Base-by-base conservation (phyloP, 2,329 filamentous ascomycete genomes). In the Diaporthe sp. region DNA sequence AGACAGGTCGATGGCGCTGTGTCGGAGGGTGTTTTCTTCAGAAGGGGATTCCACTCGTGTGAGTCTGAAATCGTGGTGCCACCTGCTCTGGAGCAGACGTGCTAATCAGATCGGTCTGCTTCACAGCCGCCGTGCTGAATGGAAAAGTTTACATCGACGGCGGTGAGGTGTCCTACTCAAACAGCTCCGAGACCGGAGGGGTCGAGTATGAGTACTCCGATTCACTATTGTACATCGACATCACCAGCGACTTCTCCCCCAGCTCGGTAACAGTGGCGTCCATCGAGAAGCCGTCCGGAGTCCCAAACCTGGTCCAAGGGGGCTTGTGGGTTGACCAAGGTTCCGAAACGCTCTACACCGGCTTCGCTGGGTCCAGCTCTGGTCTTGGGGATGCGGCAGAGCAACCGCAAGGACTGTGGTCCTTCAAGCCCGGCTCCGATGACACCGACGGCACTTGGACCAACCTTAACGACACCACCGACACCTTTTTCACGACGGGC, bases 11-110 rank as follows among this genome's bases (percentile, higher is more conserved):
- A 75, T 7, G 73, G 73, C 34, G 65, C 73, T 7, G 44, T 75
- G 10, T 55, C 73, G 4, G 44, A 55, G 4, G 51, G 65, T 28
- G 60, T 62, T 12, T 75, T 53, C 57, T 44, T 81, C 13, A 76
- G 79, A 22, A 77, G 79, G 68, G 79, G 76, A 2, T 80, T 75
- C 37, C 80, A 81, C 49, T 76, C 77, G 19, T 80, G 80, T 80
- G 70, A 76, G 79, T 58, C 10, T 31, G 28, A 49, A 37, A 19
- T 62, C 7, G 9, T n/a, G 8, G n/a, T 44, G 5, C 34, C 9
- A 55, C 5, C 46, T 25, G 28, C 25, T 60, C 19, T 31, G 44
- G 22, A 15, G 4, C 4, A 25, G 49, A 34, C 25, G 37, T 42
- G 68, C 53, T 71, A 44, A 74, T 37, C 34, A 6, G 8, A 76